Base-by-base conservation (phyloP, 2,329 filamentous ascomycete species). In the Furcasterigmium sp. region DNA sequence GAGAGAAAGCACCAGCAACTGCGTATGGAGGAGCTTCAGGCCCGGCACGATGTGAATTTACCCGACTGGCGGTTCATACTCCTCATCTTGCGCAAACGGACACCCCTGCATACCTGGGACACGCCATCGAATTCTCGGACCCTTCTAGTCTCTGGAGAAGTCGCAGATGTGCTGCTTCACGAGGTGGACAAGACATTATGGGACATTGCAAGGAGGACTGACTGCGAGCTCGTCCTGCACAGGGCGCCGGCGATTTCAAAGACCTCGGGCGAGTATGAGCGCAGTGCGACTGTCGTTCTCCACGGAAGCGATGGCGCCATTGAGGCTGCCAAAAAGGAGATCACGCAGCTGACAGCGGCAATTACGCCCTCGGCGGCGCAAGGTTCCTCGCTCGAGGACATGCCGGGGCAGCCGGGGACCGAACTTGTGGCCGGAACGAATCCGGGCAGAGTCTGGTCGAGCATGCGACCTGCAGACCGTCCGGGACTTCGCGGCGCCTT, bases 51-150 rank as follows among this genome's bases (percentile, higher is more conserved):
- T 2, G 53, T 50, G 28, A 53, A 49, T 14, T 51, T 60, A 28
- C 56, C 62, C 2, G 57, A 67, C 45, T 76, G 70, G 70, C 61
- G 57, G 13, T 48, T 55, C 6, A 63, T 65, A 10, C 60, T 75
- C 32, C 46, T 54, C 8, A 47, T 62, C 4, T 59, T 76, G 46
- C 60, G 59, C 47, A 52, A 53, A 13, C 60, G 54, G 49, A 73
- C 68, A 13, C 56, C 58, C 9, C 55, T 55, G 42, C 11, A 9
- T 42, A 38, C 36, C 15, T 44, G 37, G 47, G 9, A 37, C 7
- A 37, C 35, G 9, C 35, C 35, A 7, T 19, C 17, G n/a, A 21
- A 37, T 15, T 21, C 19, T 10, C 48, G 19, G 46, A 54, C 14
- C n/a, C 15, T 21, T 50, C 45, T 2, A 50, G 28, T 65, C 0